These are phyloP conservation scores for Ascochyta viciae-villosae DNA, from an alignment of 2,329 filamentous ascomycete genomes.

Conservation along the genomic window DNA sequence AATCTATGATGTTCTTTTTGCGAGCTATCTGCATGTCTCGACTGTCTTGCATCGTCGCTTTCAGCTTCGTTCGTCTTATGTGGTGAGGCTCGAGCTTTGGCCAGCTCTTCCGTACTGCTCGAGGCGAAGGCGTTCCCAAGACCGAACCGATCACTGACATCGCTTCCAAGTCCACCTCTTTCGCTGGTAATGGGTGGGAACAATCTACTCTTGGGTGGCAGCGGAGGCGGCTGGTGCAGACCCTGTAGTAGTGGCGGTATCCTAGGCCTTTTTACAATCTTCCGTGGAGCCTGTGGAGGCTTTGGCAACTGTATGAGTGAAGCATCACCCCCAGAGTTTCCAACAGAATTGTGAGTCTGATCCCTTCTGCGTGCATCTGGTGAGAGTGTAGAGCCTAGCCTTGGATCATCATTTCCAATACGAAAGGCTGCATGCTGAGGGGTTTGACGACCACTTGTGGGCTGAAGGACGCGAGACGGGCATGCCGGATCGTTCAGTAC, in stretches of 20 bases:
- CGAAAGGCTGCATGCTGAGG: conserved; percentile 35
- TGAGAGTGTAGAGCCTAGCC: conserved; percentile 32
- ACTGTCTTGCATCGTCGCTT: neutral
- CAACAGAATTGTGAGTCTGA: conserved; percentile 24
- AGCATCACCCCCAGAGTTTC: conserved; percentile 25
- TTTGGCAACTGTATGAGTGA: conserved; percentile 49
- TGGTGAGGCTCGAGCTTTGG: neutral
- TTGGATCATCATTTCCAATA: conserved; percentile 37
- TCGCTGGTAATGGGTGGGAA: conserved; percentile 67
- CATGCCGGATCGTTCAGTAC: conserved; percentile 41
- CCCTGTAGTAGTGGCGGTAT: conserved; percentile 63
- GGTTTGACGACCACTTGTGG: conserved; percentile 15
- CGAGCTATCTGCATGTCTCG: neutral
- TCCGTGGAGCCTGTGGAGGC: conserved; percentile 44
- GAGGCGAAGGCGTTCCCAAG: neutral
- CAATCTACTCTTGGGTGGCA: conserved; percentile 59
- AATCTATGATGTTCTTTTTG: neutral
- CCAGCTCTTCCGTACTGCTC: conserved; percentile 1
- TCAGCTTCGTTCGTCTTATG: neutral
- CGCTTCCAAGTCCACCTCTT: conserved; percentile 32
- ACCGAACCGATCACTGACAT: conserved; percentile 21
- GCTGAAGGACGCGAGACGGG: conserved; percentile 18
- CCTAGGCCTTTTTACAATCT: conserved; percentile 43
- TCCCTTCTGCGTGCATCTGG: conserved; percentile 30
- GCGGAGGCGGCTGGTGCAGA: conserved; percentile 67